These are phyloP conservation scores for Medicago ruthenica DNA, from an alignment of 306 rosid species.

Conservation along the genomic window DNA sequence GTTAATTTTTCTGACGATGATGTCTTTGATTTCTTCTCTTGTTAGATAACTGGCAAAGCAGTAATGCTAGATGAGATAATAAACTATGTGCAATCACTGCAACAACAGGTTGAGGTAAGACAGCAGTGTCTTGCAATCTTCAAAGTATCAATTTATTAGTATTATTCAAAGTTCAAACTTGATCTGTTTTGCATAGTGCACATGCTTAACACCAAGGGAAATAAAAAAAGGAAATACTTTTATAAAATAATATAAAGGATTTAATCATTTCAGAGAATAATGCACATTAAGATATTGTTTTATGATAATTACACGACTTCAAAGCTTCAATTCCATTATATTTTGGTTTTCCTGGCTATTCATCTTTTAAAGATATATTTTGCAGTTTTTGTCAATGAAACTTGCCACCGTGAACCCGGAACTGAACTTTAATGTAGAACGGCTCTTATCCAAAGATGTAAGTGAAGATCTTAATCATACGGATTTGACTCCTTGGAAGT, in stretches of 20 bases:
- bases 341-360: slow-evolving; percentile 27
- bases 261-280: slow-evolving; percentile 4
- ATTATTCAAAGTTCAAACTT: slow-evolving; percentile 21
- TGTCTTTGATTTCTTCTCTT: slow-evolving; percentile 44
- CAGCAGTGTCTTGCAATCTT: slow-evolving; percentile 23
- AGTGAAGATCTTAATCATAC: slow-evolving; percentile 46
- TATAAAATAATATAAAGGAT: neutral
- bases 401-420: slow-evolving; percentile 98
- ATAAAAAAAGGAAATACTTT: slow-evolving; percentile 44
- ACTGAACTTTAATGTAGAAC: slow-evolving; percentile 76
- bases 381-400: slow-evolving; percentile 98
- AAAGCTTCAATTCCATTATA: slow-evolving; percentile 19
- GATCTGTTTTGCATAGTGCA: slow-evolving; percentile 27
- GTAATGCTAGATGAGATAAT: slow-evolving; percentile 99
- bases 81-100: slow-evolving; percentile 96
- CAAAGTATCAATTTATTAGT: slow-evolving; percentile 30
- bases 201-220: slow-evolving; percentile 66
- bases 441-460: slow-evolving; percentile 92
- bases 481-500: neutral
- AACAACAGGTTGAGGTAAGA: slow-evolving; percentile 99
- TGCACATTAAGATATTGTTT: slow-evolving; percentile 35
- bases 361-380: slow-evolving; percentile 31
- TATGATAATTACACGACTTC: slow-evolving; percentile 16
- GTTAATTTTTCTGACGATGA: slow-evolving; percentile 10
- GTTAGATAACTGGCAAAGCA: slow-evolving; percentile 95